phyloP scores from a whole-genome alignment of 2,329 filamentous ascomycete genomes.

The Pseudogymnoascus sp. region DNA sequence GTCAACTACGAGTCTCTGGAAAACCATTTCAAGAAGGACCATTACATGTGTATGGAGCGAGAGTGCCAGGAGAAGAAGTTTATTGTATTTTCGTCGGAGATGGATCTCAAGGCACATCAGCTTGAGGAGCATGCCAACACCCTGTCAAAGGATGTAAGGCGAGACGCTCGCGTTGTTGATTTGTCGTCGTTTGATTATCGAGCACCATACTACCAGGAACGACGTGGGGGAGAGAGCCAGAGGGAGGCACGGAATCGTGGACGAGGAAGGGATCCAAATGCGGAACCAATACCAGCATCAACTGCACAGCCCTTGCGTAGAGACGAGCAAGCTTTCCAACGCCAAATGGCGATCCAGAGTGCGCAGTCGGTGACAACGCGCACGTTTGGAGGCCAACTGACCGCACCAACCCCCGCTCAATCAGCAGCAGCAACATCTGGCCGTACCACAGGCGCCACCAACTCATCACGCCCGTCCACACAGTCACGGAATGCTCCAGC shows the following conservation, averaged over 20 bases:
- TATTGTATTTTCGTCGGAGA: conserved; percentile 88
- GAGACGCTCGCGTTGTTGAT: conserved; percentile 79
- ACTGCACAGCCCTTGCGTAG: conserved; percentile 74
- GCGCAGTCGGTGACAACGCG: conserved; percentile 72
- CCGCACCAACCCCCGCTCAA: conserved; percentile 42
- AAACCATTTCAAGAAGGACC: conserved; percentile 77
- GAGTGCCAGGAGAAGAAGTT: conserved; percentile 97
- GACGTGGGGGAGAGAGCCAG: conserved; percentile 40
- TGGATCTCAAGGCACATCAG: conserved; percentile 92
- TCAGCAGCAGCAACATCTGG: conserved; percentile 10
- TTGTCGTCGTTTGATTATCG: conserved; percentile 79
- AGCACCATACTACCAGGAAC: conserved; percentile 57
- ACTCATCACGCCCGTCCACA: neutral
- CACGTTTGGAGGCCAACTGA: conserved; percentile 79
- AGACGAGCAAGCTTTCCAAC: conserved; percentile 85
- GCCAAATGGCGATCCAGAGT: conserved; percentile 85
- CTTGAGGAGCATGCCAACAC: conserved; percentile 73
- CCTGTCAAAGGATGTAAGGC: conserved; percentile 72
- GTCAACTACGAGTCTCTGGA: conserved; percentile 81
- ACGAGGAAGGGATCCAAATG: conserved; percentile 78
- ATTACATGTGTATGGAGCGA: conserved; percentile 75
- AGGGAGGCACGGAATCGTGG: conserved; percentile 39
- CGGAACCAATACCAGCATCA: conserved; percentile 67
- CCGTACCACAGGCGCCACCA: neutral
- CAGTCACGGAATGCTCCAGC: conserved; percentile 11